Evolutionary conservation across 768 basidiomycete genomes (phyloP).

Genomic region (Chalciporus piperatus): DNA sequence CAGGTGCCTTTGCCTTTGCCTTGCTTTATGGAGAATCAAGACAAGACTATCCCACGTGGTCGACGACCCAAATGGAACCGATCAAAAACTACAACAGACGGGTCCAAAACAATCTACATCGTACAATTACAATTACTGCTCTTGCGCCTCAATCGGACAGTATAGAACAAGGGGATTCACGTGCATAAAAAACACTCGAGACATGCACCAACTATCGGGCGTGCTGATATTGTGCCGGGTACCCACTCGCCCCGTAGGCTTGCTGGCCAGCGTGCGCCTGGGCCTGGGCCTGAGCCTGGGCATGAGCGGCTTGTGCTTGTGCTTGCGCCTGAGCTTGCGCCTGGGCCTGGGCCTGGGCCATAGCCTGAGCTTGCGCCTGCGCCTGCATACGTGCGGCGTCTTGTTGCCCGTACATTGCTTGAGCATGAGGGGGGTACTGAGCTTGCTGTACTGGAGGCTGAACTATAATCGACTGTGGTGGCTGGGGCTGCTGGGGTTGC

Average conservation of each 20-base stretch:
- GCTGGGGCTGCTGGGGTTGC: constrained; percentile 44
- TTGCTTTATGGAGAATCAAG: constrained; percentile 5
- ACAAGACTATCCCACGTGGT: constrained; percentile 27
- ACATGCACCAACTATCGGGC: constrained; percentile 17
- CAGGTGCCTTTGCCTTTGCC: constrained; percentile 4
- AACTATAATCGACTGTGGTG: constrained; percentile 36
- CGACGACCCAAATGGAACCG: not conserved
- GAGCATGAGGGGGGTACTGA: constrained; percentile 32
- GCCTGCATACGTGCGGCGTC: constrained; percentile 39
- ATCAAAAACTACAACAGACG: constrained; percentile 5
- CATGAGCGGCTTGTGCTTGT: constrained; percentile 30
- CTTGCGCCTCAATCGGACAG: not conserved
- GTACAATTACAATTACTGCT: not conserved
- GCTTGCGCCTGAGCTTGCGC: constrained; percentile 31
- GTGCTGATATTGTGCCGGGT: constrained; percentile 33
- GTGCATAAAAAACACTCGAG: not conserved
- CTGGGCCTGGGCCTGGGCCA: constrained; percentile 41
- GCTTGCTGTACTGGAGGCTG: constrained; percentile 37
- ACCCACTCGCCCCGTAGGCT: constrained; percentile 26
- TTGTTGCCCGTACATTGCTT: constrained; percentile 32
- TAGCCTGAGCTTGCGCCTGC: constrained; percentile 40
- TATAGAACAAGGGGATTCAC: not conserved
- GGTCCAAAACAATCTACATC: not conserved
- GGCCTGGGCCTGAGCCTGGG: constrained; percentile 41
- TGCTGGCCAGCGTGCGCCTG: constrained; percentile 32